phyloP scores from a whole-genome alignment of 2,329 filamentous ascomycete genomes.

The Epichloe elymi region DNA sequence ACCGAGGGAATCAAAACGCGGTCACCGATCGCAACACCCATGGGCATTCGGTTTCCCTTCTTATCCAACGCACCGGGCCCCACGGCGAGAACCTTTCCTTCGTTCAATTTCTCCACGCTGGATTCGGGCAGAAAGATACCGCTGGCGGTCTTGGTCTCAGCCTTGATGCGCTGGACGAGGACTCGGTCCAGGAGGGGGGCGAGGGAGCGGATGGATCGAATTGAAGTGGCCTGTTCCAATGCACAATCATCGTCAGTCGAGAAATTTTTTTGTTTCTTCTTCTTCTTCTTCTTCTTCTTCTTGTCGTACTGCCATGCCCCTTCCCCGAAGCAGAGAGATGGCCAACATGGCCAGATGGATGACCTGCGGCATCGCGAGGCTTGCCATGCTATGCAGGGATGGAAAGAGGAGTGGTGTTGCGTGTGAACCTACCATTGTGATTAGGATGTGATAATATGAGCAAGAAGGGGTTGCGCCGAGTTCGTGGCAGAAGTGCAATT shows the following conservation, averaged over 20 bases:
- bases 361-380: neutral
- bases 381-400: neutral
- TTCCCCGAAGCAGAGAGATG: too few species aligned
- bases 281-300: too few species aligned
- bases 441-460: constrained; percentile 4
- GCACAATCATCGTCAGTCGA: too few species aligned
- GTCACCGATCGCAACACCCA: constrained; percentile 74
- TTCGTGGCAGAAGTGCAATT: neutral
- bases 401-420: too few species aligned
- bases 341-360: neutral
- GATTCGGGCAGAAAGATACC: constrained; percentile 98
- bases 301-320: neutral
- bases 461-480: neutral
- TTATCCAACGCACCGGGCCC: constrained; percentile 80
- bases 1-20: constrained; percentile 93
- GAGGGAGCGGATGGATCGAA: constrained; percentile 92
- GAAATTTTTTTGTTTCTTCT: neutral
- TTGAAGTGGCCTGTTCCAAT: constrained; percentile 45
- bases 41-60: constrained; percentile 75
- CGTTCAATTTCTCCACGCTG: constrained; percentile 94
- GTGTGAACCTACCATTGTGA: constrained; percentile 16
- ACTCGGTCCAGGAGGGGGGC: constrained; percentile 95
- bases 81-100: constrained; percentile 90
- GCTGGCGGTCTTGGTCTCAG: constrained; percentile 87
- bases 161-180: constrained; percentile 94